Evolutionary conservation across 306 rosid genomes (phyloP).

Genomic region (Crataegus laevigata): DNA sequence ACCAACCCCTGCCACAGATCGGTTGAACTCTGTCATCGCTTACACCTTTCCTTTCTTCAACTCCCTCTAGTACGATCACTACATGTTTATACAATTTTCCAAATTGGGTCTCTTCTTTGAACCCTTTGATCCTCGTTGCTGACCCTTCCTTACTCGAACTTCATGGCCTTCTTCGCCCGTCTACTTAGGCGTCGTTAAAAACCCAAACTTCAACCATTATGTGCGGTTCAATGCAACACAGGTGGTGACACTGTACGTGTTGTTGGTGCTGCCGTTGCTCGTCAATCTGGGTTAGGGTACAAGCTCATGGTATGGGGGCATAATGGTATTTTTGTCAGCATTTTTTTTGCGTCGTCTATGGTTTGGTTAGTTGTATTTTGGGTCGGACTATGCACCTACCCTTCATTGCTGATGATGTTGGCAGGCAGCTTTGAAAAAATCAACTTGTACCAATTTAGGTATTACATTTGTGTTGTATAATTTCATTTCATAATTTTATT

Average conservation of each 20-base stretch:
- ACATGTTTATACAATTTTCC: constrained; percentile 53
- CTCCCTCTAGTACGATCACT: constrained; percentile 76
- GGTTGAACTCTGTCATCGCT: constrained; percentile 67
- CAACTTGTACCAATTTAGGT: not conserved
- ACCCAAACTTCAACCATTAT: constrained; percentile 53
- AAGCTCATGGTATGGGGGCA: constrained; percentile 47
- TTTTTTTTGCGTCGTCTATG: constrained; percentile 55
- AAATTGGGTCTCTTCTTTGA: constrained; percentile 50
- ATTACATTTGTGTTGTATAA: not conserved
- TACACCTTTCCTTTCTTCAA: constrained; percentile 90
- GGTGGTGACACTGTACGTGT: constrained; percentile 75
- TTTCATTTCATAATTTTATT: not conserved
- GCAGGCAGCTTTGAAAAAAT: constrained; percentile 47
- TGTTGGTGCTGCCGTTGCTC: constrained; percentile 62
- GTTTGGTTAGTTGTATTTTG: constrained; percentile 42
- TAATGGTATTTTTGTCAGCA: constrained; percentile 43
- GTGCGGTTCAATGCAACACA: constrained; percentile 86
- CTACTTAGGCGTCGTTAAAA: constrained; percentile 73
- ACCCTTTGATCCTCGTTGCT: constrained; percentile 66
- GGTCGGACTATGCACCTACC: constrained; percentile 77
- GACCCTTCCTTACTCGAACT: constrained; percentile 67
- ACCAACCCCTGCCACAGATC: constrained; percentile 48
- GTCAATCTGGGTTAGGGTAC: constrained; percentile 56
- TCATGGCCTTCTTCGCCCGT: constrained; percentile 83
- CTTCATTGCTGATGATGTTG: constrained; percentile 83